phyloP scores from a whole-genome alignment of 371 early-diverging fungal genomes.

The Syncephalis plumigaleata region DNA sequence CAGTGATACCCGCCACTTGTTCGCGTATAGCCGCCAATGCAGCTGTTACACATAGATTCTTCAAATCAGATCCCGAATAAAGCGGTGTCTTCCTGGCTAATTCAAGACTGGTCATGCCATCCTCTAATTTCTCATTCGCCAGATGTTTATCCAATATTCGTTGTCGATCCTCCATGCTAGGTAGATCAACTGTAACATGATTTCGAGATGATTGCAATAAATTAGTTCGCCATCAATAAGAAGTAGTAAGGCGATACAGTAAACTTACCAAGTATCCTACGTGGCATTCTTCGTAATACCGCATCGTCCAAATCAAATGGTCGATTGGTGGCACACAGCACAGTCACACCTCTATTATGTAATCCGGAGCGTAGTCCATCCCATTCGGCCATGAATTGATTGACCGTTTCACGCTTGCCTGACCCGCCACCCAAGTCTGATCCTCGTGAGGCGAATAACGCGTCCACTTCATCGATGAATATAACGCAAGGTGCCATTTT shows the following conservation, averaged over 20 bases:
- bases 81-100: constrained; percentile 50
- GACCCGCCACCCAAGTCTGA: constrained; percentile 19
- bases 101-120: constrained; percentile 22
- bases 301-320: constrained; percentile 98
- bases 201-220: no score
- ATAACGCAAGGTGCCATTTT: constrained; percentile 77
- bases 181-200: constrained; percentile 75
- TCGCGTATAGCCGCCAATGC: constrained; percentile 58
- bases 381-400: constrained; percentile 95
- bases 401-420: constrained; percentile 72
- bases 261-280: constrained; percentile 71
- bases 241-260: no score
- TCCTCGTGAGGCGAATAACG: constrained; percentile 79
- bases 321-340: constrained; percentile 94
- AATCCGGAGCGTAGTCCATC: constrained; percentile 57
- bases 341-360: constrained; percentile 57
- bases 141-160: constrained; percentile 70
- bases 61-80: constrained; percentile 96
- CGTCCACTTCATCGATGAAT: constrained; percentile 98
- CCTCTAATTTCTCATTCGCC: constrained; percentile 43
- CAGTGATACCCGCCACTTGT: constrained; percentile 10
- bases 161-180: constrained; percentile 60
- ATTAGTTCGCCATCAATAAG: no score
- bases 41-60: constrained; percentile 93
- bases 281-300: constrained; percentile 88